Base-by-base conservation (phyloP, 495 filamentous ascomycete genomes). In the Xylaria intraflava region DNA sequence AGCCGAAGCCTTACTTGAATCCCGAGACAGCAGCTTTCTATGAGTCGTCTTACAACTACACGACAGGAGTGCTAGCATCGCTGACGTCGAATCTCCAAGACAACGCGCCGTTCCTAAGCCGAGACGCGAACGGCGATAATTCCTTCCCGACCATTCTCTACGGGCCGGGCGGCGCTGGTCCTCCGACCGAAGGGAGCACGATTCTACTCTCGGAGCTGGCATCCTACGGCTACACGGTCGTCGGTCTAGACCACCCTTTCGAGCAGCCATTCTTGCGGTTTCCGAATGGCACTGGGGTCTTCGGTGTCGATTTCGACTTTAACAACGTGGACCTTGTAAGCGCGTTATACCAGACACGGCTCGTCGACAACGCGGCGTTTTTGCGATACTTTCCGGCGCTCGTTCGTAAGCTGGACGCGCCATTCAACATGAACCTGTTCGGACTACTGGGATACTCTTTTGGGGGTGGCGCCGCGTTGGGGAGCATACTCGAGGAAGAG, bases 371-470 rank as follows among this genome's bases (percentile, higher is more conserved):
- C 27, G 27, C 51, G 0, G 60, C 26, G 8, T 62, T 65, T 30
- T 22, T 65, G 27, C n/a, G 52, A 19, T 20, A 19, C 10, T 46
- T 65, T 42, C 27, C 51, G 1, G 24, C 48, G 5, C 42, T 57
- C 2, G 56, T 46, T 6, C 20, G 22, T 4, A 20, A 53, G 24
- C 39, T 60, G 14, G 36, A 46, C 0, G 22, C 49, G 11, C 62
- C 64, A 17, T 39, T 73, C 29, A 58, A 59, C 29, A 63, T 61
- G 6, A 52, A 57, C n/a, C 53, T 64, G 5, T 54, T 73, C n/a
- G 70, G 66, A 20, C 61, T 72, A 22, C 61, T 75, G 14, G 78
- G 78, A 0, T 78, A 81, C 39, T 80, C 78, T 0, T 59, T 79
- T 6, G 78, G 78, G 23, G 79, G 78, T 9, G 72, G 73, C 0